phyloP scores from a whole-genome alignment of 768 basidiomycete genomes.

The Boletus reticuloceps region DNA sequence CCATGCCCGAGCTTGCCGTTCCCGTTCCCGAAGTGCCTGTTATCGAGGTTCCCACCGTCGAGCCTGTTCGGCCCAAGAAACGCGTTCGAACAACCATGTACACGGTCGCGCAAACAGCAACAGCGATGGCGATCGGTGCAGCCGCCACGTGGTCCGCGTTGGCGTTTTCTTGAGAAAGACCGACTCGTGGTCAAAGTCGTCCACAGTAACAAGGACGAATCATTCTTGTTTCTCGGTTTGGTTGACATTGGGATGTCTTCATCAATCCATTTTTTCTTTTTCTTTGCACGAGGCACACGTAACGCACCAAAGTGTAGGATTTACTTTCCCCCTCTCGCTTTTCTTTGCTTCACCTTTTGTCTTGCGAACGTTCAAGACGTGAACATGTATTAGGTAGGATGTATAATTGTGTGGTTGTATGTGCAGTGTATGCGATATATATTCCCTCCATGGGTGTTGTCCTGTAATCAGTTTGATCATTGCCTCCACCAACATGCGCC shows the following conservation, averaged over 20 bases:
- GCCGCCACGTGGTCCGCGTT: constrained; percentile 72
- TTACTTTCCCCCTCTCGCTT: too few species aligned
- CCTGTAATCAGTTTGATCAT: too few species aligned
- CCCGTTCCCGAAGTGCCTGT: neutral
- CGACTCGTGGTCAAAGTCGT: neutral
- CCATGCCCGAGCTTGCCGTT: neutral
- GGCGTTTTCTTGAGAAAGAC: constrained; percentile 49
- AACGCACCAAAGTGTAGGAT: neutral
- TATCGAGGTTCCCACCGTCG: neutral
- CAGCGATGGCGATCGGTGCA: constrained; percentile 64
- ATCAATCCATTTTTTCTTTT: neutral
- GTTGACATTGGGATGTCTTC: neutral
- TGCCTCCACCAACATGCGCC: too few species aligned
- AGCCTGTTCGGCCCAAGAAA: constrained; percentile 37
- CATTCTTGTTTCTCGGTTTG: neutral
- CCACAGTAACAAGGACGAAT: neutral
- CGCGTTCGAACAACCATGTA: constrained; percentile 40
- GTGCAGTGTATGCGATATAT: constrained; percentile 3
- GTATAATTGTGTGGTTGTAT: neutral
- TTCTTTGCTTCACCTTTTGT: neutral
- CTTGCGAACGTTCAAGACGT: neutral
- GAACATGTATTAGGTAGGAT: constrained; percentile 4
- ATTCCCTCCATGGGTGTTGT: neutral
- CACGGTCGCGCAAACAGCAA: constrained; percentile 54
- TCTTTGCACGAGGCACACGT: constrained; percentile 2